A percentile compares a stretch with the other conserved stretches of the same genome.
phyloP scores from a whole-genome alignment of 768 basidiomycete genomes.

The Phylloporus sp. region DNA sequence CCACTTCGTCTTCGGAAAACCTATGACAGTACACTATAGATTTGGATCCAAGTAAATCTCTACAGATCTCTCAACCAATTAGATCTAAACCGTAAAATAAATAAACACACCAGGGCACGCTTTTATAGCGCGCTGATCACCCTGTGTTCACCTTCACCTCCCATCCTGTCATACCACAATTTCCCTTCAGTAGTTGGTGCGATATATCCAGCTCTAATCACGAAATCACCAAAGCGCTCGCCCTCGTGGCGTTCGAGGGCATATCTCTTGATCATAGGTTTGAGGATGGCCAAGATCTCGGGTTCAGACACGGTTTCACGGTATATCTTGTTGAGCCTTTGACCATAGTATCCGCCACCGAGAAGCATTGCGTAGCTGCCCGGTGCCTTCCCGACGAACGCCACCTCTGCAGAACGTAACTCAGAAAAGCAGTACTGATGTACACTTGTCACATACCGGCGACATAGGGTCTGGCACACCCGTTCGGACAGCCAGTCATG shows the following conservation, averaged over 20 bases:
- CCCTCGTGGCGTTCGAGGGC: constrained; percentile 81
- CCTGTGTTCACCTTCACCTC: constrained; percentile 63
- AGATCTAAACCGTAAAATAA: background rate
- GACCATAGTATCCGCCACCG: constrained; percentile 92
- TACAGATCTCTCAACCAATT: background rate
- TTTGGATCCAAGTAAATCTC: no score
- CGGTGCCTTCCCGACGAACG: constrained; percentile 94
- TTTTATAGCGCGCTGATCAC: constrained; percentile 25
- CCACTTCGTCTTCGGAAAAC: no score
- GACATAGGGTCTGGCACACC: constrained; percentile 89
- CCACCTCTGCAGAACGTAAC: constrained; percentile 58
- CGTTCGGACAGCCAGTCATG: constrained; percentile 97
- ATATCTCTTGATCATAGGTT: constrained; percentile 92
- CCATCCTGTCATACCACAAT: constrained; percentile 81
- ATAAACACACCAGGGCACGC: background rate
- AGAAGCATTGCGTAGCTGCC: constrained; percentile 92
- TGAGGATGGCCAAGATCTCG: constrained; percentile 84
- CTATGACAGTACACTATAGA: no score
- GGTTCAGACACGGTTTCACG: constrained; percentile 86
- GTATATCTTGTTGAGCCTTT: constrained; percentile 95
- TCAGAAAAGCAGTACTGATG: background rate
- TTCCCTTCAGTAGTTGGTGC: constrained; percentile 78
- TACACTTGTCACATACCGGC: constrained; percentile 49
- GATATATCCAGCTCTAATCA: constrained; percentile 88
- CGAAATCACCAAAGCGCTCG: constrained; percentile 94